Conservation (phyloP, 179 eudicot genomes). For the Carnegiea gigantea region DNA sequence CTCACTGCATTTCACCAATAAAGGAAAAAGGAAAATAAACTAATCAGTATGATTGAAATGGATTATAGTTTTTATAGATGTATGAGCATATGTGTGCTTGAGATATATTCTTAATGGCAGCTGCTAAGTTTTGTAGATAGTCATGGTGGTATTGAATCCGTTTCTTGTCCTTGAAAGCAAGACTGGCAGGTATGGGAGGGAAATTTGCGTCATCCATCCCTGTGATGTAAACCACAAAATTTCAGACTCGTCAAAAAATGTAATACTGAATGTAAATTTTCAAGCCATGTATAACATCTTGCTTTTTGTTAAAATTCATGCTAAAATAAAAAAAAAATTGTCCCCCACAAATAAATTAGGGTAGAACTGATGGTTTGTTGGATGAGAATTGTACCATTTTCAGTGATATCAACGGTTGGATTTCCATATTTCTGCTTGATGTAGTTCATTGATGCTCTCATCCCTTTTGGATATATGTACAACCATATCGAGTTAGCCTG, state of each 20-base stretch:
- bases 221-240: slow-evolving; percentile 15
- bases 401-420: slow-evolving; percentile 71
- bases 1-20: slow-evolving; percentile 35
- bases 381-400: slow-evolving; percentile 57
- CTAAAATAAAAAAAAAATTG: too few relatives aligned
- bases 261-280: too few relatives aligned
- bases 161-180: slow-evolving; percentile 67
- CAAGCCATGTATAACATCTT: too few relatives aligned
- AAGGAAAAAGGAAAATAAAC: too few relatives aligned
- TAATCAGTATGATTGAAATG: too few relatives aligned
- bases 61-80: too few relatives aligned
- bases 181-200: slow-evolving; percentile 36
- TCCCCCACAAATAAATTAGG: too few relatives aligned
- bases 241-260: not conserved
- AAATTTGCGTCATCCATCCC: slow-evolving; percentile 72
- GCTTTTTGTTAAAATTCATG: too few relatives aligned
- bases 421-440: slow-evolving; percentile 73
- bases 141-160: slow-evolving; percentile 74
- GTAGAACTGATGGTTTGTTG: too few relatives aligned
- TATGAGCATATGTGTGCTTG: too few relatives aligned
- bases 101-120: slow-evolving; percentile 64
- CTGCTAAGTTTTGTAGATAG: slow-evolving; percentile 65
- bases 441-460: slow-evolving; percentile 78
- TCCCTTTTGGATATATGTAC: slow-evolving; percentile 77
- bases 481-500: slow-evolving; percentile 89